Evolutionary conservation across 2,329 filamentous ascomycete species (phyloP), one percentile per base, ranked within the genome.

Genomic region (Fusarium tricinctum): DNA sequence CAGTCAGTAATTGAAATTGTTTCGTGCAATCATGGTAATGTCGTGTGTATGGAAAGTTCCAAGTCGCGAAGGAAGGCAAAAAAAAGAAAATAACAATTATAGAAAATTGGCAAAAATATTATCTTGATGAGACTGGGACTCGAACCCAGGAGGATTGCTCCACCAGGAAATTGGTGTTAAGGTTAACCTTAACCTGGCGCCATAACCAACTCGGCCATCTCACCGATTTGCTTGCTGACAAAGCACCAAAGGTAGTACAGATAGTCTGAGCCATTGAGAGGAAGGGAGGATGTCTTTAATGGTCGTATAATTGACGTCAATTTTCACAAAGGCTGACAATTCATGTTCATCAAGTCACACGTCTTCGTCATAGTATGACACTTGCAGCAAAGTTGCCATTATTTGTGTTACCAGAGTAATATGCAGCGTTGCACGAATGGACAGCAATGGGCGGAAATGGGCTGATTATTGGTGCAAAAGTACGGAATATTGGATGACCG

Each of bases 171-270:
- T 65, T 64, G 46, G 46, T 64, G 61, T 64, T 64, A 64, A 64
- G 61, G 61, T 63, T 64, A 22, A 65, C 61, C 61, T 64, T 64
- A 64, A 64, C 61, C 61, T 64, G 61, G 60, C 61, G 61, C 61
- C 61, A 64, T 64, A 64, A 64, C 61, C 61, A 64, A 64, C 61
- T 64, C 61, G 61, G 61, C 61, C 61, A 64, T 64, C 61, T 64
- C 61, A 64, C 60, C 61, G 46, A 42, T n/a, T 44, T 65, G 15
- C 42, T 59, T 59, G 60, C 55, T 64, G 52, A 65, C 61, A 65
- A 64, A 65, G 35, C 52, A 52, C 3, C 10, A 2, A 30, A 9
- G 2, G 0, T 1, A 15, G 0, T 0, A 2, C 0, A 19, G 42
- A 42, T 28, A 2, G 1, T 6, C 3, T 4, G 5, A 5, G 1